Evolutionary conservation across 2,329 filamentous ascomycete genomes (phyloP).

Genomic region (Chalara sp.): DNA sequence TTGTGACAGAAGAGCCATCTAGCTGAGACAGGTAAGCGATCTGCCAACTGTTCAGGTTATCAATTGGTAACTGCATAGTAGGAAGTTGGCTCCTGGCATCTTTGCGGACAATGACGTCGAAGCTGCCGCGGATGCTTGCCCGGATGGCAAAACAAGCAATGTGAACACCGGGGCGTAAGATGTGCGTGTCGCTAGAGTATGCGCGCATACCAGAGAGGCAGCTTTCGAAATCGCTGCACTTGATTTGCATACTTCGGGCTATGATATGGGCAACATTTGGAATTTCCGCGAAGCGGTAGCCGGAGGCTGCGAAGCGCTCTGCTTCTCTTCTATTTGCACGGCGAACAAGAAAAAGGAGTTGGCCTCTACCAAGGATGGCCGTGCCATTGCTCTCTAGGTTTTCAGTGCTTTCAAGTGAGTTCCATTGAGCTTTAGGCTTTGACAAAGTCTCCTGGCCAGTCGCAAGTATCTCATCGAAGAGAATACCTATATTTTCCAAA

Average conservation of each 20-base stretch:
- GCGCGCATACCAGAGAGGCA: conserved; percentile 59
- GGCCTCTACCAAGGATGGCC: not conserved
- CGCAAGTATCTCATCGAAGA: conserved; percentile 70
- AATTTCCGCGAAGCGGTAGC: conserved; percentile 69
- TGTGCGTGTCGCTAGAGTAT: conserved; percentile 42
- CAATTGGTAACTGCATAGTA: conserved; percentile 45
- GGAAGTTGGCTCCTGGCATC: conserved; percentile 53
- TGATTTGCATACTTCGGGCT: conserved; percentile 68
- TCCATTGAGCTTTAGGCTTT: not conserved
- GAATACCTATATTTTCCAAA: conserved; percentile 56
- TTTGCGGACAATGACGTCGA: conserved; percentile 28
- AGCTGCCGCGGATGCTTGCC: conserved; percentile 37
- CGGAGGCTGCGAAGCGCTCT: conserved; percentile 58
- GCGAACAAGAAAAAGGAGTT: conserved; percentile 64
- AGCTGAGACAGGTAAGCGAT: conserved; percentile 41
- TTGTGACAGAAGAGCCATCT: conserved; percentile 38
- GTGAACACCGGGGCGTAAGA: conserved; percentile 47
- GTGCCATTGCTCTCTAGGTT: not conserved
- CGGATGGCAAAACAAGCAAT: conserved; percentile 52
- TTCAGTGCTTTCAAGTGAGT: not conserved
- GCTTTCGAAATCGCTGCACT: conserved; percentile 50
- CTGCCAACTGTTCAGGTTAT: conserved; percentile 48
- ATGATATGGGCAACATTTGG: conserved; percentile 64
- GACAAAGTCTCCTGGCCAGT: conserved; percentile 41
- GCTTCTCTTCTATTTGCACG: conserved; percentile 52